A percentile compares a stretch with the other conserved stretches of the same genome.
phyloP scores from a whole-genome alignment of 2,329 filamentous ascomycete genomes.

The Emergomyces africanus region DNA sequence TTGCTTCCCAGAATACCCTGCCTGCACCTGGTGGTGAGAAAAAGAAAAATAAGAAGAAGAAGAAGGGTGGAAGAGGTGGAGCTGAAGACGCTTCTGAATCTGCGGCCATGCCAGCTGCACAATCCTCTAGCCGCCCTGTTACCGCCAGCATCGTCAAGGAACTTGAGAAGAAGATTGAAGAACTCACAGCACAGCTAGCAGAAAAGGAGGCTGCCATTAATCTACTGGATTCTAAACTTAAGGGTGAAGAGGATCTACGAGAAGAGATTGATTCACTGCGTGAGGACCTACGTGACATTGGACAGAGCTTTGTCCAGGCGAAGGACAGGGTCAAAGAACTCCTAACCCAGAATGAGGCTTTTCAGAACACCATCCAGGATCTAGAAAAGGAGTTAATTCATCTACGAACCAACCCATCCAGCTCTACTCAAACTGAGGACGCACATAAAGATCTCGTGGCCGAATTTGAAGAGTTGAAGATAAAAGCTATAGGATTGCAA shows the following conservation, averaged over 20 bases:
- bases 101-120: conserved; percentile 21
- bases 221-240: conserved; percentile 54
- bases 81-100: conserved; percentile 22
- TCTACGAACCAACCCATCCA: conserved; percentile 37
- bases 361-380: conserved; percentile 52
- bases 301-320: conserved; percentile 70
- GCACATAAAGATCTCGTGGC: conserved; percentile 42
- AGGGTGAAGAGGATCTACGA: conserved; percentile 61
- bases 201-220: conserved; percentile 63
- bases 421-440: conserved; percentile 36
- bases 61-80: conserved; percentile 50
- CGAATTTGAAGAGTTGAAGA: conserved; percentile 60
- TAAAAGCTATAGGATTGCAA: conserved; percentile 56
- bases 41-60: conserved; percentile 86
- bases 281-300: conserved; percentile 66
- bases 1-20: conserved; percentile 8
- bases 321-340: conserved; percentile 64
- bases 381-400: conserved; percentile 59
- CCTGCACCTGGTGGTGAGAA: conserved; percentile 39
- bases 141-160: conserved; percentile 3
- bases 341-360: conserved; percentile 51
- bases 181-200: conserved; percentile 22
- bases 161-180: conserved; percentile 25
- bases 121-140: neutral
- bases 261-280: conserved; percentile 79